Conservation (phyloP, 2,329 filamentous ascomycete genomes). For the Chrysoporthe cubensis region DNA sequence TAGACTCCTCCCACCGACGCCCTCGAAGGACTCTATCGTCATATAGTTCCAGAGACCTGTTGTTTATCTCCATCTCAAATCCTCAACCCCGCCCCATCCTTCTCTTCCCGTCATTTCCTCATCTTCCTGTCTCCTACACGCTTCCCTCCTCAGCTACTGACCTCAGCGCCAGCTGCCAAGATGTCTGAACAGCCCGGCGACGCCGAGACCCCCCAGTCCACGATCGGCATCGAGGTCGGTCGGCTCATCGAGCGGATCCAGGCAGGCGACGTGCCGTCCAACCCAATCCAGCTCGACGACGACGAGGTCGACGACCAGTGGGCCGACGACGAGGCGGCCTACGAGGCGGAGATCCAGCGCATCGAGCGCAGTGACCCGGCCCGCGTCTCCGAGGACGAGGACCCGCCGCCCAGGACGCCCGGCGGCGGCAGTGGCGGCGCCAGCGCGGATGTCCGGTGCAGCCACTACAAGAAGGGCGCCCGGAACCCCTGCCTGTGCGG, state of each 20-base stretch:
- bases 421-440: neutral
- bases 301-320: slow-evolving; percentile 22
- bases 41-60: no score
- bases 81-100: no score
- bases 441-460: neutral
- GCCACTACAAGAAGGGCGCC: slow-evolving; percentile 19
- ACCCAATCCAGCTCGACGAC: slow-evolving; percentile 20
- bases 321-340: slow-evolving; percentile 22
- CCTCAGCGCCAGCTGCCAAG: neutral
- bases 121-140: no score
- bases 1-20: no score
- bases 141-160: no score
- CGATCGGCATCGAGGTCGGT: neutral
- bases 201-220: neutral
- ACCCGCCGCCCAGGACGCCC: neutral
- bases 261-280: slow-evolving; percentile 1
- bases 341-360: slow-evolving; percentile 15
- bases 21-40: no score
- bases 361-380: slow-evolving; percentile 22
- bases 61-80: no score
- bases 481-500: slow-evolving; percentile 25
- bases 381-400: slow-evolving; percentile 9
- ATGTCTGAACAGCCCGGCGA: neutral
- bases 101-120: no score
- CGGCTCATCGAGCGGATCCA: neutral